phyloP scores from a whole-genome alignment of 768 basidiomycete genomes.

The Lactarius hatsudake region DNA sequence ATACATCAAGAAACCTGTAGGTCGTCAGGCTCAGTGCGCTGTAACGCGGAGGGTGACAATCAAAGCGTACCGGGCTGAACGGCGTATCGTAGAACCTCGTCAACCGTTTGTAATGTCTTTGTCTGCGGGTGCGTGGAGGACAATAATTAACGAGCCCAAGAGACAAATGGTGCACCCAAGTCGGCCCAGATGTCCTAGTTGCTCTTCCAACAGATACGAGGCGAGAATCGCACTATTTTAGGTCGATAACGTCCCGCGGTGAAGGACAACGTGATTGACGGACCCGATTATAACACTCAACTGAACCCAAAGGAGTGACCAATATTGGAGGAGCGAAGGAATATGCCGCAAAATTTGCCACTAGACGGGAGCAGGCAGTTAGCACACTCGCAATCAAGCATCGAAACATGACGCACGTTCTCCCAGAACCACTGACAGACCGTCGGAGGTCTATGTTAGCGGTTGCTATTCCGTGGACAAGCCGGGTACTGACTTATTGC shows the following conservation, averaged over 20 bases:
- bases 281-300: conserved; percentile 95
- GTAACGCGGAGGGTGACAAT: not conserved
- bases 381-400: not conserved
- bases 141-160: conserved; percentile 89
- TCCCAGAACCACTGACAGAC: conserved; percentile 74
- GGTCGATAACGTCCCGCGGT: conserved; percentile 9
- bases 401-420: conserved; percentile 58
- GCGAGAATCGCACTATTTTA: conserved; percentile 80
- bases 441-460: not conserved
- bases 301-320: conserved; percentile 97
- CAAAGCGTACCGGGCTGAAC: conserved; percentile 76
- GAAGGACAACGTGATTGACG: conserved; percentile 31
- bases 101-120: conserved; percentile 91
- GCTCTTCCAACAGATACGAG: conserved; percentile 88
- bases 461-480: not conserved
- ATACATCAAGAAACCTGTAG: conserved; percentile 84
- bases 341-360: conserved; percentile 93
- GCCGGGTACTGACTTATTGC: conserved; percentile 65
- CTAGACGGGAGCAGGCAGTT: conserved; percentile 35
- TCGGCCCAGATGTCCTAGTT: conserved; percentile 89
- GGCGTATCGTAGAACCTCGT: conserved; percentile 90
- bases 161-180: conserved; percentile 82
- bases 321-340: conserved; percentile 97
- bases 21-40: not conserved
- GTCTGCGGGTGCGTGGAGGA: conserved; percentile 95